These are phyloP conservation scores for Cucurbitaria berberidis DNA, from an alignment of 2,329 filamentous ascomycete species.

Conservation along the genomic window DNA sequence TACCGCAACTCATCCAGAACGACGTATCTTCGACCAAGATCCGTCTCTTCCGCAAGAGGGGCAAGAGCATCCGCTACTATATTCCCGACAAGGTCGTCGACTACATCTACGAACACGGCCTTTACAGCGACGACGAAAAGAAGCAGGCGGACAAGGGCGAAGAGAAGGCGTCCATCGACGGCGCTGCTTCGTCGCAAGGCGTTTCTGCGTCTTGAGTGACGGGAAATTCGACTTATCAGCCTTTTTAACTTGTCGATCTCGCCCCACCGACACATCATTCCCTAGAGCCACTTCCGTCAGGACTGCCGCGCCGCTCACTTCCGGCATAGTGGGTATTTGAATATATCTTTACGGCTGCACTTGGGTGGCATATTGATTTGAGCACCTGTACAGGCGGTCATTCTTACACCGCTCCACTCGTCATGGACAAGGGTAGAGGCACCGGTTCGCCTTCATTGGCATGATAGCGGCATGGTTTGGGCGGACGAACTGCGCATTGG, in stretches of 20 bases:
- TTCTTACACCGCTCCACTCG: conserved; percentile 9
- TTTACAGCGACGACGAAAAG: conserved; percentile 49
- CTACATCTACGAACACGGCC: conserved; percentile 49
- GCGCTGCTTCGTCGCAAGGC: conserved; percentile 29
- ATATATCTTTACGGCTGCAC: conserved; percentile 1
- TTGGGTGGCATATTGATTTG: conserved; percentile 9
- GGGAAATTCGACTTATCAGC: no score
- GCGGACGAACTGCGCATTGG: conserved; percentile 7
- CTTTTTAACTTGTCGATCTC: background rate
- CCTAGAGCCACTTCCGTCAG: conserved; percentile 22
- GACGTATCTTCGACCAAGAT: conserved; percentile 85
- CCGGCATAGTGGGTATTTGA: background rate
- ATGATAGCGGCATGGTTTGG: conserved; percentile 8
- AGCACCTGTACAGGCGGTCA: conserved; percentile 8
- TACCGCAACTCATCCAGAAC: conserved; percentile 86
- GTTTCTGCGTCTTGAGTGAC: conserved; percentile 22
- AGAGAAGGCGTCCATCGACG: conserved; percentile 29
- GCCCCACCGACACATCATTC: background rate
- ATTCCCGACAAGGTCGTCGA: conserved; percentile 49
- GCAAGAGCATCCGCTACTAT: conserved; percentile 51
- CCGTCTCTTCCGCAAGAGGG: conserved; percentile 66
- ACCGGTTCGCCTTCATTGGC: conserved; percentile 29
- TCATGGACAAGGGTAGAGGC: conserved; percentile 13
- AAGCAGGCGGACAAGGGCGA: conserved; percentile 46
- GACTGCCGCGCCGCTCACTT: conserved; percentile 20